Percentiles rank a stretch among this genome's conserved stretches.
Conservation (phyloP, 1,284 basidiomycete genomes). For the Ustilago tritici region DNA sequence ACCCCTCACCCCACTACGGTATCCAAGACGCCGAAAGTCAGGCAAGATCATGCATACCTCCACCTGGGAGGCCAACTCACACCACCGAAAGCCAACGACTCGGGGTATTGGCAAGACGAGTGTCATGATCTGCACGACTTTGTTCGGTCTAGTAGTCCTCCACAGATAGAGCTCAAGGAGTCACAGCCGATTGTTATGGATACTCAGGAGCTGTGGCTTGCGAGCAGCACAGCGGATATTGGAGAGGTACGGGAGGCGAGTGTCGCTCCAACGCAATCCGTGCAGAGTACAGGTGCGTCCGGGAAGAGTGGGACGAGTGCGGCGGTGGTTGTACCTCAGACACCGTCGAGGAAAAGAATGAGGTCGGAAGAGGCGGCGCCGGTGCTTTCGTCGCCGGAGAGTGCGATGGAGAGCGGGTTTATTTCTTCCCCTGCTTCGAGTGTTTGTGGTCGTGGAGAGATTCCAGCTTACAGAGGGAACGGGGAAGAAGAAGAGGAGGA, state of each 20-base stretch:
- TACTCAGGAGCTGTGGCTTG: conserved; percentile 34
- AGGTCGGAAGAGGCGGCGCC: conserved; percentile 12
- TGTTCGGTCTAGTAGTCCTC: conserved; percentile 38
- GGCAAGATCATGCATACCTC: conserved; percentile 33
- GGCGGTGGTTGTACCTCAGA: conserved; percentile 40
- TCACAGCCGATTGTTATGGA: conserved; percentile 39
- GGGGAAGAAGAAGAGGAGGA: background rate
- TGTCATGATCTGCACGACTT: conserved; percentile 46
- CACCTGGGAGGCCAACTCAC: conserved; percentile 40
- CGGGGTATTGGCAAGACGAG: conserved; percentile 45
- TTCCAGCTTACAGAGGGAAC: background rate
- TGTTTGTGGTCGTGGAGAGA: conserved; percentile 11
- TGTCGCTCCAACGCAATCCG: conserved; percentile 23
- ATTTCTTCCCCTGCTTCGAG: conserved; percentile 50
- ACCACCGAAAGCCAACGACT: conserved; percentile 31
- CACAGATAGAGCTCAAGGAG: conserved; percentile 10
- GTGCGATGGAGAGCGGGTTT: conserved; percentile 30
- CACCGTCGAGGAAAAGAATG: conserved; percentile 35
- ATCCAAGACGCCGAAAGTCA: background rate
- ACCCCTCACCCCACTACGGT: background rate
- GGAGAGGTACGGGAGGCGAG: background rate
- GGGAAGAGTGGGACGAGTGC: conserved; percentile 4
- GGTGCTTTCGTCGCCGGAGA: conserved; percentile 30
- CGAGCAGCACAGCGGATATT: background rate
- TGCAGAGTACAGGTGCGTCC: background rate